Evolutionary conservation across 805 yeast species (phyloP).

Genomic region (Isabelozyma gotoi): DNA sequence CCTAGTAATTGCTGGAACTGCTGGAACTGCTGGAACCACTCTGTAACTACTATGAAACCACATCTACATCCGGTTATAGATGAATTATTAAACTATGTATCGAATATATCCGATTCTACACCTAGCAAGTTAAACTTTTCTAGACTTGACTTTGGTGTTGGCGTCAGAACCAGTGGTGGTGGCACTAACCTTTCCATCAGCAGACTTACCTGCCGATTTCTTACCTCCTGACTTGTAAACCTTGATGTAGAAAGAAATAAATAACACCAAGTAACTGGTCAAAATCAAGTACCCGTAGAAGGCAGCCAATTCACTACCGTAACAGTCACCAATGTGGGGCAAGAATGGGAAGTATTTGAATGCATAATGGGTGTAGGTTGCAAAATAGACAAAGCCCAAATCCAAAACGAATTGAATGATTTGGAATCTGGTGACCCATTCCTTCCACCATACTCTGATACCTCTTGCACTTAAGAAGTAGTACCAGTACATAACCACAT

Average conservation of each 20-base stretch:
- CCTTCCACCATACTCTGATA: constrained; percentile 98
- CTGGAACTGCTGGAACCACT: no score
- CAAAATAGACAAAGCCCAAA: constrained; percentile 87
- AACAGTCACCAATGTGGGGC: constrained; percentile 79
- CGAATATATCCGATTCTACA: not conserved
- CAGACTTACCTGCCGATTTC: constrained; percentile 12
- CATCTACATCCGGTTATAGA: no score
- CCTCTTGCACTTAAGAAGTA: constrained; percentile 92
- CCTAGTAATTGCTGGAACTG: no score
- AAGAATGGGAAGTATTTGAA: constrained; percentile 58
- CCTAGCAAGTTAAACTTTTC: constrained; percentile 37
- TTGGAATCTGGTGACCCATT: constrained; percentile 97
- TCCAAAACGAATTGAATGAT: constrained; percentile 91
- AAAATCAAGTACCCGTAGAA: constrained; percentile 85
- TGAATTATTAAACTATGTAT: not conserved
- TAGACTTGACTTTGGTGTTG: constrained; percentile 27
- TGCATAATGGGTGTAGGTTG: constrained; percentile 88
- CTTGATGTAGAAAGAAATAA: constrained; percentile 88
- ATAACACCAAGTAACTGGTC: constrained; percentile 83
- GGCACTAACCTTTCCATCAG: constrained; percentile 11
- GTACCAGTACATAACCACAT: constrained; percentile 97
- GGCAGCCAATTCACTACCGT: constrained; percentile 93
- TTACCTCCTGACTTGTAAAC: constrained; percentile 61
- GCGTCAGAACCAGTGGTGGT: constrained; percentile 10
- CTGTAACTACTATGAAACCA: no score